Conservation (phyloP, 169 alveolate species). For the Cryptosporidium muris region DNA sequence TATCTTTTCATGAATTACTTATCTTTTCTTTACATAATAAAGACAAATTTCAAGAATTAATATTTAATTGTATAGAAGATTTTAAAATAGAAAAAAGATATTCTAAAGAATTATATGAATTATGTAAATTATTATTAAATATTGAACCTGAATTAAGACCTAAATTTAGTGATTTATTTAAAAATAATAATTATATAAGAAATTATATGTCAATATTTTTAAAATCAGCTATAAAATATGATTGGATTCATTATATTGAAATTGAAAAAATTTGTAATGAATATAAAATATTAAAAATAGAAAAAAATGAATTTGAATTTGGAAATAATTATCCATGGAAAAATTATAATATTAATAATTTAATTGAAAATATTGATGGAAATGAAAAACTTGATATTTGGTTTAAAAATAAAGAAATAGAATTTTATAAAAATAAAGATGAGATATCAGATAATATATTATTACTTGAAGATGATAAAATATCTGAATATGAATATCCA, state of each 20-base stretch:
- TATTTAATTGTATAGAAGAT: slow-evolving; percentile 14
- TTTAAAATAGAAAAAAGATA: slow-evolving; percentile 33
- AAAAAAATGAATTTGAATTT: not conserved
- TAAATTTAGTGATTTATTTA: slow-evolving; percentile 2
- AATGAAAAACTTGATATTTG: slow-evolving; percentile 45
- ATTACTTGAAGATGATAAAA: not conserved
- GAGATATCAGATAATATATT: not conserved
- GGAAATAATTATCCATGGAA: not conserved
- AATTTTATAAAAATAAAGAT: not conserved
- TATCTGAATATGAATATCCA: not conserved
- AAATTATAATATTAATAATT: slow-evolving; percentile 6
- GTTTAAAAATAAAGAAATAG: slow-evolving; percentile 45
- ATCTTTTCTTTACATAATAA: slow-evolving; percentile 31
- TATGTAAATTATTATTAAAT: slow-evolving; percentile 10
- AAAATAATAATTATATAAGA: not conserved
- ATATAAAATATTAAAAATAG: not conserved
- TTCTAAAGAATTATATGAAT: slow-evolving; percentile 11
- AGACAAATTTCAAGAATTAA: slow-evolving; percentile 2
- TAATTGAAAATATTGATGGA: not conserved
- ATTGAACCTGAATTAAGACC: slow-evolving; percentile 36
- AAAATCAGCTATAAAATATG: slow-evolving; percentile 2
- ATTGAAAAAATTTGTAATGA: not conserved
- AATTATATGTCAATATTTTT: slow-evolving; percentile 11
- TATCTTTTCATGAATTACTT: slow-evolving; percentile 33
- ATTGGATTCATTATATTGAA: slow-evolving; percentile 27